These are phyloP conservation scores for Vitis labrusca DNA, from an alignment of 164 flowering plant genomes.

Conservation along the genomic window DNA sequence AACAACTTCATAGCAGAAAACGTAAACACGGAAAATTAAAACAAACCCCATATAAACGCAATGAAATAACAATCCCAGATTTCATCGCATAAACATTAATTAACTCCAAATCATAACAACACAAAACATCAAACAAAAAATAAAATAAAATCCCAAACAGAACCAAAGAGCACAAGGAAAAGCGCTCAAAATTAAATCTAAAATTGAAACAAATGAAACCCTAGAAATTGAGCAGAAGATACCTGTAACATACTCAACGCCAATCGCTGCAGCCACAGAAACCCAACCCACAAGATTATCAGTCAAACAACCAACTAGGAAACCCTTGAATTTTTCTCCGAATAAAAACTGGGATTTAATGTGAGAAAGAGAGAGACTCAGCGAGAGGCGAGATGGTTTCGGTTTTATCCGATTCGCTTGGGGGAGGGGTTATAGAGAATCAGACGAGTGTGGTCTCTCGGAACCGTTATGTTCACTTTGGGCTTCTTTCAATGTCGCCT, in stretches of 20 bases:
- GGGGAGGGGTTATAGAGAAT: conserved; percentile 5
- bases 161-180: background rate
- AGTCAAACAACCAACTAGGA: background rate
- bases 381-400: conserved; percentile 4
- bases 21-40: background rate
- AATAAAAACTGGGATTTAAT: background rate
- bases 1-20: background rate
- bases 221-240: background rate
- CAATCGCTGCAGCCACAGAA: background rate
- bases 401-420: conserved; percentile 13
- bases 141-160: background rate
- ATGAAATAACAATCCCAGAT: background rate
- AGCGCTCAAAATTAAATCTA: background rate
- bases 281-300: background rate
- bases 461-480: conserved; percentile 24
- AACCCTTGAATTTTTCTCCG: background rate
- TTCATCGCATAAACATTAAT: background rate
- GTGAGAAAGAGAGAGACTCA: background rate
- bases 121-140: background rate
- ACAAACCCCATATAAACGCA: background rate
- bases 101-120: background rate
- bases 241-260: conserved; percentile 4
- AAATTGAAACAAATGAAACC: background rate
- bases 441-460: conserved; percentile 19
- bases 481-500: conserved; percentile 3